Base-by-base conservation (phyloP, 2,329 filamentous ascomycete genomes). In the Gnomoniopsis sp. region DNA sequence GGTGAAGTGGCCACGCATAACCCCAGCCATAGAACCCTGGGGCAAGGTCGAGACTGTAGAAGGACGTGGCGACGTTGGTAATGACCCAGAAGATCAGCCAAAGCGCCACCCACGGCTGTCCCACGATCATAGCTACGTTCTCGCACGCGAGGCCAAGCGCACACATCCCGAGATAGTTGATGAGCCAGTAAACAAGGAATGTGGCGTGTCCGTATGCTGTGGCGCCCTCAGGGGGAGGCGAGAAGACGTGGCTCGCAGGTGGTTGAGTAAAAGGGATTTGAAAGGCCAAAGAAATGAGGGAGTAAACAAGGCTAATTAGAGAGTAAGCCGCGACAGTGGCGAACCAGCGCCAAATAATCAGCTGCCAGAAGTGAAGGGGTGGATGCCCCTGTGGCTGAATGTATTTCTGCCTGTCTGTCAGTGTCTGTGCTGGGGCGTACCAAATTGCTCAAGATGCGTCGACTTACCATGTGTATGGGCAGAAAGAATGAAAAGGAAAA, bases 51-150 rank as follows among this genome's bases (percentile, higher is more conserved):
- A 88, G 73, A 3, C 81, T 72, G 67, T 88, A 84, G 64, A 88
- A 87, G 0, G 77, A 72, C 0, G 83, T 86, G 0, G 78, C 74
- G 0, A 88, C 83, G 65, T 89, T 89, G 7, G 82, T 80, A 57
- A 88, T 85, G 46, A 88, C 83, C 85, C 84, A 87, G 65, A 87
- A 88, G 57, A 88, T 86, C 2, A 89, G 71, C 78, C 85, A 89
- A 0, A 87, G 68, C 0, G 83, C 78, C 2, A 68, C 69, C 84
- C 84, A 88, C 0, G 83, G 85, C 64, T 81, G 75, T 0, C 83
- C 84, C 4, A 88, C 72, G 2, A 87, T 65, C 81, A 87, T 87
- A 0, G 82, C 82, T 30, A 85, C 79, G 64, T 88, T 88, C 71
- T 88, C 85, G 65, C 83, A 86, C 0, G 85, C 83, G 2, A 88